phyloP scores from a whole-genome alignment of 345 rosid species.

The Orychophragmus violaceus region DNA sequence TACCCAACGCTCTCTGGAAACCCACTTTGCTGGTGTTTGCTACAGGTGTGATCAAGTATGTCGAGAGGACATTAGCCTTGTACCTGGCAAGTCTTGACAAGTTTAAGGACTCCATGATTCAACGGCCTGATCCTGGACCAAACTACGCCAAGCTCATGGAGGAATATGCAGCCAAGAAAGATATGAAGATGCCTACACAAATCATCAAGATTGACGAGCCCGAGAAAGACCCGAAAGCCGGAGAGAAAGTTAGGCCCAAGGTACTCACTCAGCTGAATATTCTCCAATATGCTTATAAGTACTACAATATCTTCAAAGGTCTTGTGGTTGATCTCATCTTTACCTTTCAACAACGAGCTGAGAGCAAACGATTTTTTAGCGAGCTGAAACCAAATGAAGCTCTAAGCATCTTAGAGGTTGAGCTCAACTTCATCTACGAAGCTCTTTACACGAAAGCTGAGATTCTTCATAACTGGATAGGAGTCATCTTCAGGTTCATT shows the following conservation, averaged over 20 bases:
- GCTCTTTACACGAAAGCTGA: constrained; percentile 36
- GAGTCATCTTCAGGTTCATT: constrained; percentile 21
- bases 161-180: not conserved
- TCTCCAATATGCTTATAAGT: constrained; percentile 23
- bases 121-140: constrained; percentile 22
- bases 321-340: constrained; percentile 27
- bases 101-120: constrained; percentile 23
- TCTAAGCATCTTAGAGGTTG: constrained; percentile 35
- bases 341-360: constrained; percentile 11
- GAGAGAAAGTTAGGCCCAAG: not conserved
- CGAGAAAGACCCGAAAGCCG: constrained; percentile 25
- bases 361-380: constrained; percentile 15
- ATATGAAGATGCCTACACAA: constrained; percentile 13
- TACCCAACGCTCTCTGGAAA: constrained; percentile 9
- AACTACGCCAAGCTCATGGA: constrained; percentile 24
- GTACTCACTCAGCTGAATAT: not conserved
- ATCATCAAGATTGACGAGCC: constrained; percentile 23
- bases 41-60: constrained; percentile 36
- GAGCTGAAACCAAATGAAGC: constrained; percentile 11
- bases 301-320: constrained; percentile 22
- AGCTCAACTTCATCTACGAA: constrained; percentile 39
- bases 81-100: constrained; percentile 33
- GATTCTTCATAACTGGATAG: not conserved
- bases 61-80: constrained; percentile 39
- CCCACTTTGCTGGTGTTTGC: constrained; percentile 20